A percentile compares a stretch with the other conserved stretches of the same genome.
Conservation (phyloP, 2,329 filamentous ascomycete species). For the Pochonia chlamydosporia region DNA sequence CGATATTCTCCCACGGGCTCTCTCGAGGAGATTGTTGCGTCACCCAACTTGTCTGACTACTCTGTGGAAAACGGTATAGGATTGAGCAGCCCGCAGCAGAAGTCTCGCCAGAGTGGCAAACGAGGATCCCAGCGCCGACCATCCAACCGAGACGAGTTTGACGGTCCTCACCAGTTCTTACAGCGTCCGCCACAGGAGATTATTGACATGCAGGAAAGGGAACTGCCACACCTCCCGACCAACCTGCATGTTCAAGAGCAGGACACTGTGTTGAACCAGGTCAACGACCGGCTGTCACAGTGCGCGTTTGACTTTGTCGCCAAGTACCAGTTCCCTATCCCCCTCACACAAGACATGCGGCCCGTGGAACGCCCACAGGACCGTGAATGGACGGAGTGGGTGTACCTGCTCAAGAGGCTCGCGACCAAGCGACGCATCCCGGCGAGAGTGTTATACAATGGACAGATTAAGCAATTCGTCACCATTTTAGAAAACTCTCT, state of each 20-base stretch:
- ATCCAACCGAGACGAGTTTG: slow-evolving; percentile 83
- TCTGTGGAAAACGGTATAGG: slow-evolving; percentile 46
- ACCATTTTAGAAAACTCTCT: slow-evolving; percentile 84
- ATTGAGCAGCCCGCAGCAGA: slow-evolving; percentile 31
- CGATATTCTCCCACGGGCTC: slow-evolving; percentile 53
- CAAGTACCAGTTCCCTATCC: slow-evolving; percentile 86
- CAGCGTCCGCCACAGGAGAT: slow-evolving; percentile 65
- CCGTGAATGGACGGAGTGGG: slow-evolving; percentile 89
- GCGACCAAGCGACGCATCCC: slow-evolving; percentile 84
- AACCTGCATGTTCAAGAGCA: slow-evolving; percentile 80
- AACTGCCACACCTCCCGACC: slow-evolving; percentile 75
- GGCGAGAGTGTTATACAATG: slow-evolving; percentile 77
- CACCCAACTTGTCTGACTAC: slow-evolving; percentile 56
- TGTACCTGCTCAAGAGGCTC: slow-evolving; percentile 77
- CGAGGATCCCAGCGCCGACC: slow-evolving; percentile 58
- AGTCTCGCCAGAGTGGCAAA: slow-evolving; percentile 42
- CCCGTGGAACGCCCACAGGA: slow-evolving; percentile 69
- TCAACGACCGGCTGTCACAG: slow-evolving; percentile 79
- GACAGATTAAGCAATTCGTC: slow-evolving; percentile 87
- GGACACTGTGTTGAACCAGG: slow-evolving; percentile 70
- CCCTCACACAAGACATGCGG: slow-evolving; percentile 75
- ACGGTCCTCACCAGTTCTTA: slow-evolving; percentile 78
- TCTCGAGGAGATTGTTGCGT: slow-evolving; percentile 52
- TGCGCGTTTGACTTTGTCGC: slow-evolving; percentile 88
- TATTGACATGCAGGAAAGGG: slow-evolving; percentile 70